Conservation (phyloP, 257 asterid genomes). For the Solanum commersonii region DNA sequence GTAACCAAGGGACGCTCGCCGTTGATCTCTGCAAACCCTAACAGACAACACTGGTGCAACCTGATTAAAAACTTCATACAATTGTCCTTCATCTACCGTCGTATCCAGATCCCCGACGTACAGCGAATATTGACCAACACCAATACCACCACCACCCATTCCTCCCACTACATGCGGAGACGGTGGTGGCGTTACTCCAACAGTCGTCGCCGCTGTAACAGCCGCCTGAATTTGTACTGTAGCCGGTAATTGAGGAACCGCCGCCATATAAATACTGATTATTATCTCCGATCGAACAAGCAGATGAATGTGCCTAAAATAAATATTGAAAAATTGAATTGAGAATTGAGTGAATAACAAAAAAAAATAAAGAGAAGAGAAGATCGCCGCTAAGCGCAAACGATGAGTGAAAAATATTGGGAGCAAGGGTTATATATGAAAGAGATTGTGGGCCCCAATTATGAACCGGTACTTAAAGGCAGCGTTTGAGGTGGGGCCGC, state of each 20-base stretch:
- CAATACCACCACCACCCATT: not conserved
- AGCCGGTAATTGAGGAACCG: slow-evolving; percentile 17
- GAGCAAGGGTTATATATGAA: not conserved
- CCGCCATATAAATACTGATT: not conserved
- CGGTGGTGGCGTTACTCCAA: slow-evolving; percentile 18
- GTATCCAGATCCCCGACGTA: slow-evolving; percentile 80
- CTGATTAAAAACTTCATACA: slow-evolving; percentile 57
- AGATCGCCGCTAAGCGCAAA: not conserved
- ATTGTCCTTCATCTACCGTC: slow-evolving; percentile 46
- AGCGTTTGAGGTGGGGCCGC: not conserved
- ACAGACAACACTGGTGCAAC: slow-evolving; percentile 62
- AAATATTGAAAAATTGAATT: not conserved
- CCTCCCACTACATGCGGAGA: not conserved
- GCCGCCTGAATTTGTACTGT: slow-evolving; percentile 15
- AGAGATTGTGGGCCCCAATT: not conserved
- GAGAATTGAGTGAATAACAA: not conserved
- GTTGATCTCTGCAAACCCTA: slow-evolving; percentile 71
- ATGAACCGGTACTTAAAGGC: not conserved
- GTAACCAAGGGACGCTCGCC: slow-evolving; percentile 50
- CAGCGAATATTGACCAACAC: slow-evolving; percentile 27
- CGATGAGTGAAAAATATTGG: not conserved
- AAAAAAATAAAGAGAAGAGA: not conserved
- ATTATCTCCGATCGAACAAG: not conserved
- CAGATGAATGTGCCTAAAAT: not conserved
- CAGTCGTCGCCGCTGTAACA: not conserved